Evolutionary conservation across 176 grass and related monocot genomes (phyloP).

Genomic region (Zoysia japonica): DNA sequence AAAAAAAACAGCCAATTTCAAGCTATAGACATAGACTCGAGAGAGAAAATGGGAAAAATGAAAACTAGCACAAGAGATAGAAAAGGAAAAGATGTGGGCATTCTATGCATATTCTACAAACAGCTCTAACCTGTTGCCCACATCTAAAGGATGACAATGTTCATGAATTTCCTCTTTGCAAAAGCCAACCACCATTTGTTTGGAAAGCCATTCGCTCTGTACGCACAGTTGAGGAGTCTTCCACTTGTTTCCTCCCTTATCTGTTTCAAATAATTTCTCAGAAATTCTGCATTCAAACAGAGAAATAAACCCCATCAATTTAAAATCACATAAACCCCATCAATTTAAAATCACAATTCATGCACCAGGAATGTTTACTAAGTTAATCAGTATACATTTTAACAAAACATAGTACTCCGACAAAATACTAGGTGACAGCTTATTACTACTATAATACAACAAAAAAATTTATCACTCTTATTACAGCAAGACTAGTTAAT

Average conservation of each 20-base stretch:
- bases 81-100: neutral
- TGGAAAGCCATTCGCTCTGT: constrained; percentile 86
- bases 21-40: too few species aligned
- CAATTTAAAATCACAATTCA: constrained; percentile 3
- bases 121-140: neutral
- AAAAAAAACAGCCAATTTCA: neutral
- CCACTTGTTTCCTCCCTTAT: constrained; percentile 98
- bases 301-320: neutral
- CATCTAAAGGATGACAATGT: constrained; percentile 78
- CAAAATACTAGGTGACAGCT: neutral
- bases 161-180: constrained; percentile 94
- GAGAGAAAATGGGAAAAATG: neutral
- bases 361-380: neutral
- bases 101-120: neutral
- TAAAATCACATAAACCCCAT: too few species aligned
- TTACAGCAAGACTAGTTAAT: neutral
- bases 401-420: neutral
- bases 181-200: constrained; percentile 98
- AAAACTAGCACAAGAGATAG: neutral
- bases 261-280: constrained; percentile 98
- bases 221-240: constrained; percentile 90
- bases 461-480: neutral
- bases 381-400: neutral
- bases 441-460: neutral
- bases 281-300: constrained; percentile 65